phyloP scores from a whole-genome alignment of 805 yeast genomes.

The Martiniozyma abietophila region DNA sequence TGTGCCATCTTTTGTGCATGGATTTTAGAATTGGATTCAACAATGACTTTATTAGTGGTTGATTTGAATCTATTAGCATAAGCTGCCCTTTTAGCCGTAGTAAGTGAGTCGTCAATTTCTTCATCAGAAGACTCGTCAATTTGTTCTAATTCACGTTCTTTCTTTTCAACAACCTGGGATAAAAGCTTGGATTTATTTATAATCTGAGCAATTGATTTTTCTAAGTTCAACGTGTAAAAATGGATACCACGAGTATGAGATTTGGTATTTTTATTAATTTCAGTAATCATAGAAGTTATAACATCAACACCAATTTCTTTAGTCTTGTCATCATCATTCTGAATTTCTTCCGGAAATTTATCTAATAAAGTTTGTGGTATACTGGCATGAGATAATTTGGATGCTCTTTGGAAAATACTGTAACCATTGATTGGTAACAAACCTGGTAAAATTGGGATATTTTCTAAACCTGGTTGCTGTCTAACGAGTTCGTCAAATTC shows the following conservation, averaged over 20 bases:
- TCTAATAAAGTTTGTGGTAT: conserved; percentile 53
- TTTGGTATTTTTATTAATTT: conserved; percentile 42
- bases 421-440: conserved; percentile 86
- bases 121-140: conserved; percentile 27
- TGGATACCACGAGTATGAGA: conserved; percentile 75
- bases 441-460: conserved; percentile 69
- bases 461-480: conserved; percentile 27
- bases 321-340: conserved; percentile 70
- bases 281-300: conserved; percentile 51
- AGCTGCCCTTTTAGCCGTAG: conserved; percentile 30
- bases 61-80: conserved; percentile 24
- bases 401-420: conserved; percentile 73
- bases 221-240: conserved; percentile 86
- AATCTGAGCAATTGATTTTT: conserved; percentile 83
- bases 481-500: conserved; percentile 49
- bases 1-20: conserved; percentile 11
- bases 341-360: conserved; percentile 46
- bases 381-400: conserved; percentile 80
- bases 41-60: conserved; percentile 24
- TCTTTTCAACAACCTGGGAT: conserved; percentile 35
- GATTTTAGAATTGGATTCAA: conserved; percentile 14
- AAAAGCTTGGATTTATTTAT: conserved; percentile 54
- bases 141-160: conserved; percentile 30
- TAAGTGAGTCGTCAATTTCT: conserved; percentile 23
- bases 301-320: conserved; percentile 76